Conservation (phyloP, 2,329 filamentous ascomycete species). For the Epichloe sibirici region DNA sequence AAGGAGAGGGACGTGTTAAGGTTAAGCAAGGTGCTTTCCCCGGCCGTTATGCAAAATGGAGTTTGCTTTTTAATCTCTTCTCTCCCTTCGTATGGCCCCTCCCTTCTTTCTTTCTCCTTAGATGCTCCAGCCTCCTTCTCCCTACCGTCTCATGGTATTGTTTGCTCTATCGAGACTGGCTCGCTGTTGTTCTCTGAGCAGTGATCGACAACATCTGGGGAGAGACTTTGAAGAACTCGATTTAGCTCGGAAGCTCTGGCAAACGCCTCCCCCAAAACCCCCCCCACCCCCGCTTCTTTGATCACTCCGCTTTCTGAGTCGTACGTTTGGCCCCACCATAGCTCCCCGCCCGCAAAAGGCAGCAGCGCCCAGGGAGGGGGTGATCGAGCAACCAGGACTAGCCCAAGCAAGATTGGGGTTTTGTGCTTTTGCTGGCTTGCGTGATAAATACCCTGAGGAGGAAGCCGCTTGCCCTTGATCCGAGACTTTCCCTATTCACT, state of each 20-base stretch:
- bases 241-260: background rate
- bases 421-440: background rate
- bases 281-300: background rate
- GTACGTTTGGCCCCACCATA: constrained; percentile 4
- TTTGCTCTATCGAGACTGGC: too few relatives aligned
- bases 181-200: too few relatives aligned
- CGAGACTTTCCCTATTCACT: background rate
- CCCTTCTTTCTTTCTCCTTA: background rate
- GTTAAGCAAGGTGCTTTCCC: background rate
- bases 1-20: background rate
- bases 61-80: too few relatives aligned
- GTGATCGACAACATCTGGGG: background rate
- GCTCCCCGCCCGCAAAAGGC: background rate
- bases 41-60: background rate
- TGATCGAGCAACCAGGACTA: too few relatives aligned
- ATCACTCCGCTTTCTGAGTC: background rate
- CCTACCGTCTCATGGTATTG: too few relatives aligned
- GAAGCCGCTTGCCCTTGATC: background rate
- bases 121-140: too few relatives aligned
- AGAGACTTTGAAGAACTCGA: background rate
- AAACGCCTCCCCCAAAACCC: background rate
- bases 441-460: background rate
- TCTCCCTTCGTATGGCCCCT: background rate
- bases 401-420: too few relatives aligned
- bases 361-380: too few relatives aligned